These are phyloP conservation scores for Alternaria conjuncta DNA, from an alignment of 2,329 filamentous ascomycete species.

Conservation along the genomic window DNA sequence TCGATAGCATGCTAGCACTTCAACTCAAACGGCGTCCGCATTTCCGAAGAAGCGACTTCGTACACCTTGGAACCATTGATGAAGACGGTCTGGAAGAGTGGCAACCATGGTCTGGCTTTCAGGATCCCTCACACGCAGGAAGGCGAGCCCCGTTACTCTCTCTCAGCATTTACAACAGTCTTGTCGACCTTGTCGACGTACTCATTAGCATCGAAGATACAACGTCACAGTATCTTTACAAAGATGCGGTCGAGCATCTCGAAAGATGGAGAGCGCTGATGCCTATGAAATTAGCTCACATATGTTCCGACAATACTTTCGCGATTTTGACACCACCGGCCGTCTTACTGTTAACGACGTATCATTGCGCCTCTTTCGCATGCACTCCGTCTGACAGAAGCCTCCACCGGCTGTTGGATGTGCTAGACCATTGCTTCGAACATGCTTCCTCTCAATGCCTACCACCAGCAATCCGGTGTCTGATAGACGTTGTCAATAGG, in stretches of 20 bases:
- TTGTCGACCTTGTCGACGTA: conserved; percentile 47
- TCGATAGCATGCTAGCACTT: conserved; percentile 66
- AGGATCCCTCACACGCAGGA: conserved; percentile 32
- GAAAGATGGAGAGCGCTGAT: conserved; percentile 46
- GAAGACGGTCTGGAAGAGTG: conserved; percentile 76
- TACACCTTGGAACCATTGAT: conserved; percentile 58
- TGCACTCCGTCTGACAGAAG: conserved; percentile 28
- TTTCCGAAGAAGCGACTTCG: conserved; percentile 57
- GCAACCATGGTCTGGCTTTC: conserved; percentile 70
- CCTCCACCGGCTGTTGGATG: conserved; percentile 24
- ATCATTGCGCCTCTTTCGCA: conserved; percentile 31
- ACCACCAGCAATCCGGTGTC: conserved; percentile 36
- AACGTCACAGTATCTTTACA: not conserved
- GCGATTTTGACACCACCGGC: conserved; percentile 33
- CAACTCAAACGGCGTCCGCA: conserved; percentile 60
- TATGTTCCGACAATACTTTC: conserved; percentile 18
- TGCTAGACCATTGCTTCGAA: conserved; percentile 33
- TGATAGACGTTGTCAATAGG: conserved; percentile 30
- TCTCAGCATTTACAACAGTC: conserved; percentile 61
- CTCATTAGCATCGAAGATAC: conserved; percentile 19
- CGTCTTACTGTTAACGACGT: conserved; percentile 36
- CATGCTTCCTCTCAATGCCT: conserved; percentile 27
- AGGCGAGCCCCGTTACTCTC: conserved; percentile 48
- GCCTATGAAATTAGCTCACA: conserved; percentile 31
- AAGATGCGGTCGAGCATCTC: conserved; percentile 41